A percentile compares a stretch with the other conserved stretches of the same genome.
phyloP scores from a whole-genome alignment of 768 basidiomycete species.

The Trametes maxima region DNA sequence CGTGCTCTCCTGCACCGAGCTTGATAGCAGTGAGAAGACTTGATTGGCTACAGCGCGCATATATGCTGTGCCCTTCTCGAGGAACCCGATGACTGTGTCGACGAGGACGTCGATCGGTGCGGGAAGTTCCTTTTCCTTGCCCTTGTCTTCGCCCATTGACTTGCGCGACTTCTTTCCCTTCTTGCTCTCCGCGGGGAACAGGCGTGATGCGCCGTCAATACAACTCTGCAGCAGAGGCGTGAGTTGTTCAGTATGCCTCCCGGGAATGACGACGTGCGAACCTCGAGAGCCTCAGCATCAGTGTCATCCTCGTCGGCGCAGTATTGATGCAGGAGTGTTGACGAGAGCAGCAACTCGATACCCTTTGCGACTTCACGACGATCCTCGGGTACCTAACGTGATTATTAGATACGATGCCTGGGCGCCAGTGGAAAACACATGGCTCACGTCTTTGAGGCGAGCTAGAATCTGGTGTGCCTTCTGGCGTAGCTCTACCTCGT shows the following conservation, averaged over 20 bases:
- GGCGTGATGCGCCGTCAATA: constrained; percentile 56
- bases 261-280: constrained; percentile 30
- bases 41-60: constrained; percentile 79
- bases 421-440: background rate
- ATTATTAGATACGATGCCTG: background rate
- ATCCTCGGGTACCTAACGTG: constrained; percentile 40
- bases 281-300: constrained; percentile 65
- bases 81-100: constrained; percentile 86
- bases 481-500: constrained; percentile 48
- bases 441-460: constrained; percentile 48
- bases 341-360: constrained; percentile 68
- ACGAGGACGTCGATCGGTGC: constrained; percentile 83
- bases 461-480: constrained; percentile 46
- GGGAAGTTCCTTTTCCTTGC: constrained; percentile 40
- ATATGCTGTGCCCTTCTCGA: constrained; percentile 83
- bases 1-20: constrained; percentile 65
- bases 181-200: constrained; percentile 45
- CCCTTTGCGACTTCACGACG: constrained; percentile 64
- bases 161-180: constrained; percentile 45
- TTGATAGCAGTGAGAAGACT: constrained; percentile 74
- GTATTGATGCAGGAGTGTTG: constrained; percentile 71
- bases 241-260: background rate
- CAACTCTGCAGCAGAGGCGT: constrained; percentile 49
- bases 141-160: constrained; percentile 35
- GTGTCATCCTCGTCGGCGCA: constrained; percentile 57